These are phyloP conservation scores for Boeremia exigua DNA, from an alignment of 2,329 filamentous ascomycete genomes.

Conservation along the genomic window DNA sequence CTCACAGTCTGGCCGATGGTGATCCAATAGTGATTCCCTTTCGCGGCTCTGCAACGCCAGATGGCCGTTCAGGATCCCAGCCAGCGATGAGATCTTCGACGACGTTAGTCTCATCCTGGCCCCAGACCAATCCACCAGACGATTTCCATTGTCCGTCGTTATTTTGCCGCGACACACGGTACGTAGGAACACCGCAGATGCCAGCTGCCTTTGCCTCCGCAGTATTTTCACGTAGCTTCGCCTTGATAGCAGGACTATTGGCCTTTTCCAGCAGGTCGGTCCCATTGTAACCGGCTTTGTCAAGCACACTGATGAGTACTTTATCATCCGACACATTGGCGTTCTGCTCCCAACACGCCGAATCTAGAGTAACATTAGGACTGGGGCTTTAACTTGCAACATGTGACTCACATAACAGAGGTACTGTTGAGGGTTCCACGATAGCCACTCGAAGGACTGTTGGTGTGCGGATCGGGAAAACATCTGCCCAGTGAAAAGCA, in stretches of 20 bases:
- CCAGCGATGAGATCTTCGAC: conserved; percentile 45
- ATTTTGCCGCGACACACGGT: conserved; percentile 32
- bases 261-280: conserved; percentile 32
- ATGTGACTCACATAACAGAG: conserved; percentile 33
- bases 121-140: conserved; percentile 40
- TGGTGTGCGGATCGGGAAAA: conserved; percentile 44
- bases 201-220: conserved; percentile 39
- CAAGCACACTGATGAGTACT: conserved; percentile 31
- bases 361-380: conserved; percentile 28
- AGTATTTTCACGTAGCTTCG: conserved; percentile 34
- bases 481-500: conserved; percentile 38
- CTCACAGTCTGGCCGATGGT: background rate
- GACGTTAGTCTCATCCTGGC: conserved; percentile 43
- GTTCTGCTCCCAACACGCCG: conserved; percentile 44
- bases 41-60: conserved; percentile 1
- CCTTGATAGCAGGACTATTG: conserved; percentile 32
- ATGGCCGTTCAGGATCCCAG: conserved; percentile 25
- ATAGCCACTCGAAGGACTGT: conserved; percentile 41
- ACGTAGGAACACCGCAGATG: conserved; percentile 44
- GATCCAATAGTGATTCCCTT: background rate
- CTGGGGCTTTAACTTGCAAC: background rate
- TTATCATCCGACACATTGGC: conserved; percentile 35
- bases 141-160: conserved; percentile 20
- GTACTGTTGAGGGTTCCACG: conserved; percentile 30
- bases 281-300: conserved; percentile 37